Evolutionary conservation across 1,284 basidiomycete species (phyloP).

Genomic region (Moniliella sp.): DNA sequence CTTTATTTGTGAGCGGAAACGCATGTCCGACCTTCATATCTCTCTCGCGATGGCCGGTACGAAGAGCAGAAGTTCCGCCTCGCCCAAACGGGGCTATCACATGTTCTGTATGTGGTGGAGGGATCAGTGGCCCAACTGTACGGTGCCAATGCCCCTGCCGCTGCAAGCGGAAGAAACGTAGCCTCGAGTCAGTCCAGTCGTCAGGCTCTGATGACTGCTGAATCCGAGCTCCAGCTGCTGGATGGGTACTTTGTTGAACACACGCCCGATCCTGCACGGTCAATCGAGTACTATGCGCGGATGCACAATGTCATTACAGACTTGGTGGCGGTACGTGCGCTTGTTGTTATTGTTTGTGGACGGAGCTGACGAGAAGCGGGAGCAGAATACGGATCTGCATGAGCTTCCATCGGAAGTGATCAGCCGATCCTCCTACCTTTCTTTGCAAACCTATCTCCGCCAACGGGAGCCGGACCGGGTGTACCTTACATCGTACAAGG

Average conservation of each 20-base stretch:
- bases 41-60: constrained; percentile 42
- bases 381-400: constrained; percentile 26
- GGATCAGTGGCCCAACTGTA: constrained; percentile 37
- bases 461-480: constrained; percentile 14
- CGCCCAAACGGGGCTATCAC: constrained; percentile 37
- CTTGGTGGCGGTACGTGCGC: constrained; percentile 28
- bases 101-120: constrained; percentile 42
- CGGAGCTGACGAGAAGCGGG: neutral
- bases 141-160: too few relatives aligned
- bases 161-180: too few relatives aligned
- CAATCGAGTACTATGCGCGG: constrained; percentile 38
- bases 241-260: constrained; percentile 42
- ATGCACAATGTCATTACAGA: constrained; percentile 37
- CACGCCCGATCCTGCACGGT: constrained; percentile 38
- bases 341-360: neutral
- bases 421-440: constrained; percentile 32
- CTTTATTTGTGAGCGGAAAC: constrained; percentile 42
- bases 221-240: constrained; percentile 40
- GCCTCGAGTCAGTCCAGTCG: constrained; percentile 22
- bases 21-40: constrained; percentile 40
- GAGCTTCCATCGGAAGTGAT: constrained; percentile 37
- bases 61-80: constrained; percentile 42
- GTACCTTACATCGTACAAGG: constrained; percentile 37
- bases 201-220: constrained; percentile 32
- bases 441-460: constrained; percentile 34